Evolutionary conservation across 176 grass and related monocot species (phyloP), one percentile per base, ranked within the genome.

Genomic region (Triticum dicoccoides): DNA sequence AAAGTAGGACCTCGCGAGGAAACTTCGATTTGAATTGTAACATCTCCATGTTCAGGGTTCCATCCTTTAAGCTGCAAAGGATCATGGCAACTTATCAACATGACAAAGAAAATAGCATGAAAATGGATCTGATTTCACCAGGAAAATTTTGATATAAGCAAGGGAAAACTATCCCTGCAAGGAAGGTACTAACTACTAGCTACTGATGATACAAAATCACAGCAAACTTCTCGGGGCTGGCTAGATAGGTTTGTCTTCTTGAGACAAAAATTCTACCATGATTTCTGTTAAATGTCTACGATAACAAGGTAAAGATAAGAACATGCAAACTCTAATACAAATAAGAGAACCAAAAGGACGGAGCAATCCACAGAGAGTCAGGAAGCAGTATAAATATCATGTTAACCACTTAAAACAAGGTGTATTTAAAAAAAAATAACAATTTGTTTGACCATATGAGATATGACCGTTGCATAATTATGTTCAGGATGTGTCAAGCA

Each of bases 11-110:
- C 90, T 98, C 96, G 49, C 90, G 93, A 75, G 96, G 96, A 91
- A 98, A 98, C 42, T 78, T 93, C 0, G 84, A 88, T 87, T 98
- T 98, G 77, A 98, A 98, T 76, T 90, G 93, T 76, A 98, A 82
- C 84, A 98, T 89, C 76, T 98, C 96, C 88, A 91, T 91, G 90
- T 98, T 98, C 56, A 98, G 76, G 62, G 82, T 98, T 92, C 96
- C 96, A 88, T 98, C 96, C 83, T 98, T 98, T 82, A 98, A 86
- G 80, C 96, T 98, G 92, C 88, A 89, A 18, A 71, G 33, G 66
- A 44, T 15, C 27, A 87, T 52, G 70, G 25, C 27, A 34, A 81
- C 2, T 69, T 74, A 71, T 41, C 64, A 85, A 68, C 73, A 52
- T 56, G 21, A 81, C 37, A 75, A 85, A 52, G 23, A 35, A 86